phyloP scores from a whole-genome alignment of 1,284 basidiomycete genomes.

The Sphagnurus paluster region DNA sequence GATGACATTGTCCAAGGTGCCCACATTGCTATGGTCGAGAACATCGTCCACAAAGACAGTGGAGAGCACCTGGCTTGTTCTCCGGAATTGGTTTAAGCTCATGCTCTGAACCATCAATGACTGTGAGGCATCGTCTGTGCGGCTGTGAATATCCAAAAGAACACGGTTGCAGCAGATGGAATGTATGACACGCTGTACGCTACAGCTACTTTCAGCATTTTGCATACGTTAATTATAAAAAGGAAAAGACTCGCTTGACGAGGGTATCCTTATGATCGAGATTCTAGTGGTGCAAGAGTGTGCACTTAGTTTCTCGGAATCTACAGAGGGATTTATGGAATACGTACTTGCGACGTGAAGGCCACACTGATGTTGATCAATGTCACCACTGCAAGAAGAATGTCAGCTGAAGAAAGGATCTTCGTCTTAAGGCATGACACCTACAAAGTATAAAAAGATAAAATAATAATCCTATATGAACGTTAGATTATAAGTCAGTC shows the following conservation, averaged over 20 bases:
- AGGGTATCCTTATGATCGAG: not conserved
- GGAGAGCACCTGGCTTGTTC: no score
- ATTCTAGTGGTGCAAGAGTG: not conserved
- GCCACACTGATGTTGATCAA: not conserved
- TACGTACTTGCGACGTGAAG: not conserved
- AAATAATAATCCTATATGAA: constrained; percentile 31
- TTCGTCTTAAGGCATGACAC: constrained; percentile 1
- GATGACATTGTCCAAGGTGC: no score
- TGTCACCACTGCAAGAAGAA: not conserved
- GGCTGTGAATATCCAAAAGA: not conserved
- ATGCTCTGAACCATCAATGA: no score
- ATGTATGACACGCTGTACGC: not conserved
- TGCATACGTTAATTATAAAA: no score
- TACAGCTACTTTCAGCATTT: no score
- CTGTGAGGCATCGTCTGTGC: no score
- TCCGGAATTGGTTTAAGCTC: no score
- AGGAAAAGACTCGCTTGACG: not conserved
- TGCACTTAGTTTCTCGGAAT: not conserved
- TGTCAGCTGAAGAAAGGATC: not conserved
- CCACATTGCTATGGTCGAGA: no score
- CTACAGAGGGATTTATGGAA: not conserved
- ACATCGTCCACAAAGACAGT: no score
- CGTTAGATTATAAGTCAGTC: no score
- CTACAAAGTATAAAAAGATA: constrained; percentile 34
- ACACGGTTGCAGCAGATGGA: constrained; percentile 1